phyloP scores from a whole-genome alignment of 768 basidiomycete species.

The Kwoniella bestiolae region DNA sequence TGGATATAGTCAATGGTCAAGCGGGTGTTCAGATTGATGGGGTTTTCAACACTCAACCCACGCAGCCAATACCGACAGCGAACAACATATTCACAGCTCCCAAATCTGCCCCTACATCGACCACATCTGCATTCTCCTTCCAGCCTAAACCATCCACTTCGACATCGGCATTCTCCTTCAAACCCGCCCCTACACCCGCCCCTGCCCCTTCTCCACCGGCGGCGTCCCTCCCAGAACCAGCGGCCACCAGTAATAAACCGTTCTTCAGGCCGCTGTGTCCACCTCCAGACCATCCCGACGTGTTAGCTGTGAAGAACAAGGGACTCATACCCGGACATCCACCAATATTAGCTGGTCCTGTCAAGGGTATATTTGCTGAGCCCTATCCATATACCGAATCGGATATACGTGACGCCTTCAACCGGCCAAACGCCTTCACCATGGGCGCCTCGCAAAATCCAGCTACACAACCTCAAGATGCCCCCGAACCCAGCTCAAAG shows the following conservation, averaged over 20 bases:
- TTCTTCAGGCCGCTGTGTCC: background rate
- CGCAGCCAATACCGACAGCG: constrained; percentile 37
- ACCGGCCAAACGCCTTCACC: background rate
- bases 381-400: background rate
- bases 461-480: constrained; percentile 4
- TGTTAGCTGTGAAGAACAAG: constrained; percentile 7
- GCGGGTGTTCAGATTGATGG: constrained; percentile 39
- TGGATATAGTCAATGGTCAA: constrained; percentile 54
- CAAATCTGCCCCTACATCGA: constrained; percentile 24
- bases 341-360: background rate
- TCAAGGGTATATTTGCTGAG: background rate
- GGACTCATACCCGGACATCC: background rate
- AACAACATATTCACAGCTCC: constrained; percentile 28
- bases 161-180: constrained; percentile 14
- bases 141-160: too few relatives aligned
- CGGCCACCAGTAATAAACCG: background rate
- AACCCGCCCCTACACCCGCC: background rate
- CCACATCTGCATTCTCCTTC: background rate
- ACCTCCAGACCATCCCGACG: constrained; percentile 10
- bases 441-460: background rate
- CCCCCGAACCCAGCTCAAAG: background rate
- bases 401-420: background rate
- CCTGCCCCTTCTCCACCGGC: background rate
- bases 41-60: background rate
- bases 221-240: background rate